Conservation (phyloP, 2,329 filamentous ascomycete genomes). For the Alternaria sp. region DNA sequence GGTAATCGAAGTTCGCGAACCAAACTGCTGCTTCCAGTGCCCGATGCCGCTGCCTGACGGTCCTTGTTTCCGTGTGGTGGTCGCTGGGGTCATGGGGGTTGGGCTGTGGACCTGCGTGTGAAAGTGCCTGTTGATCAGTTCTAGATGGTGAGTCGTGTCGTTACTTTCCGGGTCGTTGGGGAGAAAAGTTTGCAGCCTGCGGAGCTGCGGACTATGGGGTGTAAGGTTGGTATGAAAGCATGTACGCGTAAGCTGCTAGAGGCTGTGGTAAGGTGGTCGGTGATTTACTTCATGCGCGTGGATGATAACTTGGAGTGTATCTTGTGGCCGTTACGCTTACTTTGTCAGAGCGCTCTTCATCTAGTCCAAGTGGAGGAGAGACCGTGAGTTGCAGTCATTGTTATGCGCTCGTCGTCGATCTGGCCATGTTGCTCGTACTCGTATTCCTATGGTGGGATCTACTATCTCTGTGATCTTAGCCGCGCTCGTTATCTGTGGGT, state of each 20-base stretch:
- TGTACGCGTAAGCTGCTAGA: neutral
- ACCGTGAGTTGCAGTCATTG: neutral
- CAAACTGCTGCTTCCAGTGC: neutral
- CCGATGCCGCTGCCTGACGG: neutral
- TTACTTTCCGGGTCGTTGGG: neutral
- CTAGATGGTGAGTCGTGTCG: neutral
- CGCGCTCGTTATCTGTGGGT: neutral
- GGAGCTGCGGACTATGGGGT: neutral
- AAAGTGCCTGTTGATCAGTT: neutral
- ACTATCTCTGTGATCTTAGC: neutral
- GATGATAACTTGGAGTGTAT: neutral
- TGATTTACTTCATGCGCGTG: neutral
- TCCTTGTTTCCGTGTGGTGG: neutral
- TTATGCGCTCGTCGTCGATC: neutral
- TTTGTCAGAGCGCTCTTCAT: neutral
- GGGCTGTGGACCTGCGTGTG: neutral
- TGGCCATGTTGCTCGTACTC: neutral
- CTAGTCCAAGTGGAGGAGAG: neutral
- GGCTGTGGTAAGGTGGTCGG: neutral
- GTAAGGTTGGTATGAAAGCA: neutral
- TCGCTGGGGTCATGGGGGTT: neutral
- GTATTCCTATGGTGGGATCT: neutral
- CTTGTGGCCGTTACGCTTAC: neutral
- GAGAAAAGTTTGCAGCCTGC: neutral
- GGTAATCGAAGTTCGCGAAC: constrained; percentile 1